phyloP scores from a whole-genome alignment of 2,329 filamentous ascomycete genomes.

The Neonectria magnoliae region DNA sequence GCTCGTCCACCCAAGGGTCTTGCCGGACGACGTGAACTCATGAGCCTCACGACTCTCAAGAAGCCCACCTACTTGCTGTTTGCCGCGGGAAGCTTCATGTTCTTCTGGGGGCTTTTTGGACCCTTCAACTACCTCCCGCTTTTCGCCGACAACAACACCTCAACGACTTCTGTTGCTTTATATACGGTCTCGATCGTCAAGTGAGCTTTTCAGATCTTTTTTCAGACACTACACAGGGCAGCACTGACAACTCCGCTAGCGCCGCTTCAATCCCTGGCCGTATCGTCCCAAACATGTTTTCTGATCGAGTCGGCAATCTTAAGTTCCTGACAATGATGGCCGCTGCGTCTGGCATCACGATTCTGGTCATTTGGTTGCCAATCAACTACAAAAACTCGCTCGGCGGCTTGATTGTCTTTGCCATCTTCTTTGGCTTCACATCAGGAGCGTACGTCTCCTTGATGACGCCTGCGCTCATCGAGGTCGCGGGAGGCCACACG shows the following conservation, averaged over 20 bases:
- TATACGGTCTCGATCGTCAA: background rate
- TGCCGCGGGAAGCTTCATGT: background rate
- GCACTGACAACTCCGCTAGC: background rate
- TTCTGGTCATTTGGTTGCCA: background rate
- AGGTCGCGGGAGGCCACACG: background rate
- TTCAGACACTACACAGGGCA: background rate
- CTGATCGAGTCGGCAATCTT: background rate
- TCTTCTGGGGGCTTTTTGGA: background rate
- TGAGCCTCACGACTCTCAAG: background rate
- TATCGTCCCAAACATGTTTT: background rate
- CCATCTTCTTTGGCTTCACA: background rate
- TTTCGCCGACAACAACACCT: background rate
- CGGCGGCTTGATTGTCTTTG: background rate
- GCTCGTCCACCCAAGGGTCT: background rate
- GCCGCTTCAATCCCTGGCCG: background rate
- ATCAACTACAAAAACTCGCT: background rate
- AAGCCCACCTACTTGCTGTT: background rate
- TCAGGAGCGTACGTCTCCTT: background rate
- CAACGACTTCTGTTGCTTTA: background rate
- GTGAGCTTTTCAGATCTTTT: background rate
- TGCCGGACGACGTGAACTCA: background rate
- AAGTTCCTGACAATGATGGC: background rate
- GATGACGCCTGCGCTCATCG: background rate
- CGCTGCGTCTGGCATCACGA: background rate
- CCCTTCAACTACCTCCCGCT: background rate